Percentiles rank a stretch among this genome's conserved stretches.
These are phyloP conservation scores for Apiosordaria backusii DNA, from an alignment of 495 filamentous ascomycete genomes.

Conservation along the genomic window DNA sequence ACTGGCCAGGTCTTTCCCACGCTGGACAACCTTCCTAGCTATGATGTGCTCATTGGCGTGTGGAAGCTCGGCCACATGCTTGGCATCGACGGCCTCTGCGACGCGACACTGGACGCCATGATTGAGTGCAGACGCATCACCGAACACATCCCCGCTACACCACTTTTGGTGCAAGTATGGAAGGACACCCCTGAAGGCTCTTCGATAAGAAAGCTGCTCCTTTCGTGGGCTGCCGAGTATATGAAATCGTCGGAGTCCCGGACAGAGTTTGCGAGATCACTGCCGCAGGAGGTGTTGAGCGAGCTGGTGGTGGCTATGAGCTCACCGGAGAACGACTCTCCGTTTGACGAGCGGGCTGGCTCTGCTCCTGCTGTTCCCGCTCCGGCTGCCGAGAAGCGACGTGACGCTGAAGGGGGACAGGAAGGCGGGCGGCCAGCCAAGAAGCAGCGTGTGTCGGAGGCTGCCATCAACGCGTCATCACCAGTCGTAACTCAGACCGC, in stretches of 20 bases:
- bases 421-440: conserved; percentile 30
- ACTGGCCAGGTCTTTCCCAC: conserved; percentile 44
- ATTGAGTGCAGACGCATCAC: conserved; percentile 46
- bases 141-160: conserved; percentile 47
- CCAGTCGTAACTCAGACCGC: conserved; percentile 5
- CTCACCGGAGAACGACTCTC: conserved; percentile 31
- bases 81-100: conserved; percentile 50
- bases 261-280: conserved; percentile 48
- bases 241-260: conserved; percentile 49
- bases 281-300: conserved; percentile 53
- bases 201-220: conserved; percentile 49
- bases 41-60: conserved; percentile 47
- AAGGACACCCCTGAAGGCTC: conserved; percentile 53
- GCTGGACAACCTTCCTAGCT: conserved; percentile 39
- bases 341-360: not conserved
- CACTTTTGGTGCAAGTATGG: conserved; percentile 53
- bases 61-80: conserved; percentile 52
- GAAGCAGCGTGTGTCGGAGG: conserved; percentile 40
- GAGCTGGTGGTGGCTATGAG: conserved; percentile 57
- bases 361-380: conserved; percentile 14
- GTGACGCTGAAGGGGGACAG: conserved; percentile 26
- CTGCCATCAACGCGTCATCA: conserved; percentile 18
- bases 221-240: conserved; percentile 56
- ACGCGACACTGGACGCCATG: conserved; percentile 51
- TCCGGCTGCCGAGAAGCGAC: conserved; percentile 17